Evolutionary conservation across 441 rosid genomes (phyloP).

Genomic region (Erodium trifolium): DNA sequence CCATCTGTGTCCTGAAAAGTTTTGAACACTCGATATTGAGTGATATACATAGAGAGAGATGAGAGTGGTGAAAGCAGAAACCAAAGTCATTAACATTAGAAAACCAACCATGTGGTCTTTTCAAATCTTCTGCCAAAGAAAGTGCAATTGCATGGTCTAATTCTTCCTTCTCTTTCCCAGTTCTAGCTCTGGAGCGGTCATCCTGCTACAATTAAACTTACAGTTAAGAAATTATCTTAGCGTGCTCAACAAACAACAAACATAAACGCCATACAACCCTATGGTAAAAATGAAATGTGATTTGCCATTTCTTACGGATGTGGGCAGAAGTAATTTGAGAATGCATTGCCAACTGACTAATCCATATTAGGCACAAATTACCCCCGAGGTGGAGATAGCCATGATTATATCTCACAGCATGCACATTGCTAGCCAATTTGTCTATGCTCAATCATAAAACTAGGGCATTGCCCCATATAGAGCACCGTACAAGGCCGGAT

Average conservation of each 20-base stretch:
- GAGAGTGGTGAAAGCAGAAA: background rate
- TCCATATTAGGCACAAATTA: no score
- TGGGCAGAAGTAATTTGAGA: no score
- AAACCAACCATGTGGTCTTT: slow-evolving; percentile 46
- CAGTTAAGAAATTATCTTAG: background rate
- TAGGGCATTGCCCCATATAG: no score
- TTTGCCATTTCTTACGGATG: no score
- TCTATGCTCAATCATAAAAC: no score
- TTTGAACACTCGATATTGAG: background rate
- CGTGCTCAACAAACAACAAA: background rate
- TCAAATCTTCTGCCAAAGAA: slow-evolving; percentile 48
- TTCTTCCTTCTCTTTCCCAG: slow-evolving; percentile 59
- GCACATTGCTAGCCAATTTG: no score
- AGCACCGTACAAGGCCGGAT: no score
- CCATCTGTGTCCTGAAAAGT: slow-evolving; percentile 46
- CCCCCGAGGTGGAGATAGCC: no score
- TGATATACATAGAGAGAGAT: background rate
- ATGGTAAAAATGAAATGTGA: background rate
- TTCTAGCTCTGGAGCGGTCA: slow-evolving; percentile 40
- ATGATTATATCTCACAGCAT: no score
- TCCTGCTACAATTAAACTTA: slow-evolving; percentile 28
- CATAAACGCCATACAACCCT: background rate
- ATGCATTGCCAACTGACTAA: no score
- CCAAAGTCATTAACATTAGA: background rate
- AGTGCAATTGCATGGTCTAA: slow-evolving; percentile 58